Percentiles rank a stretch among this genome's conserved stretches.
These are phyloP conservation scores for Luvunga scandens DNA, from an alignment of 345 rosid genomes.

Conservation along the genomic window DNA sequence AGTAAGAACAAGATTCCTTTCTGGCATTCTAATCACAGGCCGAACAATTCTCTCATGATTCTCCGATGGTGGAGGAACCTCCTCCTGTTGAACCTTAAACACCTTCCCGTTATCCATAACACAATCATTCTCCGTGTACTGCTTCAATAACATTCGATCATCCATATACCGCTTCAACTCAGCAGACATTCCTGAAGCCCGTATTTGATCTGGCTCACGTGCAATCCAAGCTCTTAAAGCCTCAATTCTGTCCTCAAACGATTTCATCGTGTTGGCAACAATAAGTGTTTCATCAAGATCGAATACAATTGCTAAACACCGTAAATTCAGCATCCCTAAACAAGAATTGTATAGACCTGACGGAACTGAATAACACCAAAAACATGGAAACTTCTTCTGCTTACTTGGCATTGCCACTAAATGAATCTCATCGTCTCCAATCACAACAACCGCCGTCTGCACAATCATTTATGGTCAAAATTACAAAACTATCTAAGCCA, in stretches of 20 bases:
- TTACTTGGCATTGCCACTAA: conserved; percentile 99
- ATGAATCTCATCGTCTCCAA: conserved; percentile 87
- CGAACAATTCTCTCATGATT: conserved; percentile 66
- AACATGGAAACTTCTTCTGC: conserved; percentile 94
- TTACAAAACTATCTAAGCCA: not conserved
- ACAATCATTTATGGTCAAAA: not conserved
- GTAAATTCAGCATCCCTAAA: conserved; percentile 69
- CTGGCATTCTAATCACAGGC: conserved; percentile 86
- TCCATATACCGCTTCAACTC: conserved; percentile 74
- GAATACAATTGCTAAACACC: conserved; percentile 90
- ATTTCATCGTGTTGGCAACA: conserved; percentile 96
- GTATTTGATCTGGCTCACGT: conserved; percentile 67
- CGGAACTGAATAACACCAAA: conserved; percentile 90
- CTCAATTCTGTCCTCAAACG: conserved; percentile 88
- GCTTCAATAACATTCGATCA: conserved; percentile 80
- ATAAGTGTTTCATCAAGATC: conserved; percentile 96
- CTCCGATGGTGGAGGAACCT: conserved; percentile 59
- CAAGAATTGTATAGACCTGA: conserved; percentile 72
- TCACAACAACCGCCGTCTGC: conserved; percentile 83
- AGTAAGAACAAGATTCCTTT: conserved; percentile 76
- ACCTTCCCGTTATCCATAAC: conserved; percentile 69
- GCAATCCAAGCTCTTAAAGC: conserved; percentile 72
- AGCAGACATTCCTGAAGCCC: conserved; percentile 67
- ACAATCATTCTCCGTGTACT: conserved; percentile 69
- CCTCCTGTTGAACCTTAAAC: conserved; percentile 76